Conservation (phyloP, 2,329 filamentous ascomycete genomes). For the Talaromyces sp. region DNA sequence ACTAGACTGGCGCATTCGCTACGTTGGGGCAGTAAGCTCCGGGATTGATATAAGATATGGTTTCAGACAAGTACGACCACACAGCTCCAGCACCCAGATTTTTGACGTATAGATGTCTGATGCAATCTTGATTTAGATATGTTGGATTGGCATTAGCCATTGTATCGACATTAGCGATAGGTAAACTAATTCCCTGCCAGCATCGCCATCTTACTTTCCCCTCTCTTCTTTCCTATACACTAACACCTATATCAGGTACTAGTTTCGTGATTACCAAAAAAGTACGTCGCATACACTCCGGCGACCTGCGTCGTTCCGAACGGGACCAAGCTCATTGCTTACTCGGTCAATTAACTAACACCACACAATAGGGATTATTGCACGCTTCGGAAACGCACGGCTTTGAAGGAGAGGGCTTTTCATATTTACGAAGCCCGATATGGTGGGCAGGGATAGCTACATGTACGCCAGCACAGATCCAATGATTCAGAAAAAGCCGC, state of each 20-base stretch:
- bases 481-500: not conserved
- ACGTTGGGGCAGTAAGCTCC: conserved; percentile 39
- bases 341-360: conserved; percentile 21
- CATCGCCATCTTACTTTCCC: conserved; percentile 3
- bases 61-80: conserved; percentile 42
- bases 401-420: conserved; percentile 93
- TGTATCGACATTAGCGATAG: conserved; percentile 48
- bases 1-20: conserved; percentile 33
- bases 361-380: conserved; percentile 68
- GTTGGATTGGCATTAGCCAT: conserved; percentile 48
- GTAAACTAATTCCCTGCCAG: conserved; percentile 24
- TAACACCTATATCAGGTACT: conserved; percentile 58
- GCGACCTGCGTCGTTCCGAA: not conserved
- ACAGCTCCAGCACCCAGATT: not conserved
- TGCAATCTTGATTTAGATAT: conserved; percentile 35
- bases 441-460: conserved; percentile 97
- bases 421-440: conserved; percentile 88
- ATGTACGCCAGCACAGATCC: conserved; percentile 54
- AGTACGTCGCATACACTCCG: conserved; percentile 51
- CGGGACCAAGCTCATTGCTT: not conserved
- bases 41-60: conserved; percentile 31
- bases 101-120: not conserved
- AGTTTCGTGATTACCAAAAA: conserved; percentile 99
- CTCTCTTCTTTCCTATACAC: not conserved
- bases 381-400: conserved; percentile 88